These are phyloP conservation scores for Saccharomycopsis synnaedendra DNA, from an alignment of 805 yeast genomes.

Conservation along the genomic window DNA sequence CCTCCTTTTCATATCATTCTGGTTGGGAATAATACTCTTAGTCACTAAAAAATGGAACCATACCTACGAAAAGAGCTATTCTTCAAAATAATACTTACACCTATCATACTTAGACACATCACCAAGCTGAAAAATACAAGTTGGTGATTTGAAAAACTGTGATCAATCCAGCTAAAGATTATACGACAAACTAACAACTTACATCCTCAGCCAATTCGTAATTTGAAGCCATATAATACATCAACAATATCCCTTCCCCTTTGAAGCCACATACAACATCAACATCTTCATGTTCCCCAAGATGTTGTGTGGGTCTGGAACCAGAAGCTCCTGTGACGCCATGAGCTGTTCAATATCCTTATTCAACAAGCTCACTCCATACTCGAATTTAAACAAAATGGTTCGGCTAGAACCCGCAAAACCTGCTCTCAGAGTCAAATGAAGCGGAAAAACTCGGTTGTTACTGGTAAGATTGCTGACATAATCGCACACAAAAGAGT, in stretches of 20 bases:
- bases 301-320: slow-evolving; percentile 24
- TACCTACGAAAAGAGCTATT: too few relatives aligned
- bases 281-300: slow-evolving; percentile 25
- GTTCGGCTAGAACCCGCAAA: slow-evolving; percentile 4
- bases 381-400: slow-evolving; percentile 34
- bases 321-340: slow-evolving; percentile 21
- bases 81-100: too few relatives aligned
- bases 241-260: slow-evolving; percentile 2
- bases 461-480: slow-evolving; percentile 30
- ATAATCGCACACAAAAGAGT: slow-evolving; percentile 37
- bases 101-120: too few relatives aligned
- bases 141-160: too few relatives aligned
- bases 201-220: too few relatives aligned
- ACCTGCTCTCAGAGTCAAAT: slow-evolving; percentile 30
- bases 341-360: slow-evolving; percentile 37
- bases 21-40: too few relatives aligned
- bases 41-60: too few relatives aligned
- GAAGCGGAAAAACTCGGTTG: slow-evolving; percentile 32
- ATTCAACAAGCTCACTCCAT: slow-evolving; percentile 34
- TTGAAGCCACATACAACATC: slow-evolving; percentile 14
- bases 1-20: too few relatives aligned
- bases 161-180: too few relatives aligned
- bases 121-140: too few relatives aligned
- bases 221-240: too few relatives aligned
- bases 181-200: too few relatives aligned